Conservation (phyloP, 768 basidiomycete genomes). For the Pleurotus tuber-regium region DNA sequence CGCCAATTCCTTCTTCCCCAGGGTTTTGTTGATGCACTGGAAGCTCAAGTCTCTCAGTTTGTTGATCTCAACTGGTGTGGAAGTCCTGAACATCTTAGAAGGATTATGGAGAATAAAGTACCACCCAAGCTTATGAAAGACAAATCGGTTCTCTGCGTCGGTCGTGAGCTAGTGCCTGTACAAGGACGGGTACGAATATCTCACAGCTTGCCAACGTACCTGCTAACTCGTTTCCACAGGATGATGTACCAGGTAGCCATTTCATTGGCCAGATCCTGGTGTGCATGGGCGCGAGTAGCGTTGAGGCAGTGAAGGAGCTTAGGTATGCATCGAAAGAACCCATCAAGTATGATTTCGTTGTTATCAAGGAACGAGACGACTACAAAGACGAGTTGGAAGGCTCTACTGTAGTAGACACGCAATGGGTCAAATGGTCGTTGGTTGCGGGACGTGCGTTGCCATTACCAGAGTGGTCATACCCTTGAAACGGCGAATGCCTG, state of each 20-base stretch:
- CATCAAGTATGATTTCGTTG: conserved; percentile 54
- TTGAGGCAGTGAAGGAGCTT: conserved; percentile 61
- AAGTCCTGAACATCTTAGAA: conserved; percentile 46
- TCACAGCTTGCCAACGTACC: conserved; percentile 38
- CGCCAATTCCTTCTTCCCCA: conserved; percentile 50
- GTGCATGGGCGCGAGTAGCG: conserved; percentile 71
- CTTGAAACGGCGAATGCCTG: too few species aligned
- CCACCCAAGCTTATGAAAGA: conserved; percentile 55
- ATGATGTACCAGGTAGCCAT: conserved; percentile 10
- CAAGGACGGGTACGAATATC: not conserved
- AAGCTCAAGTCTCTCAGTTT: conserved; percentile 41
- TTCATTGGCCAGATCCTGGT: conserved; percentile 55
- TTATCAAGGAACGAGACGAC: conserved; percentile 50
- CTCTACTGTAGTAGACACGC: conserved; percentile 47
- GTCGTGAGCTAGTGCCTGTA: conserved; percentile 50
- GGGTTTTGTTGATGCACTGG: conserved; percentile 49
- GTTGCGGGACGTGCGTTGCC: conserved; percentile 55
- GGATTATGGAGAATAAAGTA: conserved; percentile 57
- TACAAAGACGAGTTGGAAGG: conserved; percentile 24
- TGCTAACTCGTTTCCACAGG: conserved; percentile 2
- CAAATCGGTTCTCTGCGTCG: conserved; percentile 59
- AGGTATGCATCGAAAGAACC: conserved; percentile 36
- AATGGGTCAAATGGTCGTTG: conserved; percentile 79
- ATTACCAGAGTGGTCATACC: conserved; percentile 25
- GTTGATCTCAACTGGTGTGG: conserved; percentile 49